Conservation (phyloP, 257 asterid species). For the Jacaranda mimosifolia region DNA sequence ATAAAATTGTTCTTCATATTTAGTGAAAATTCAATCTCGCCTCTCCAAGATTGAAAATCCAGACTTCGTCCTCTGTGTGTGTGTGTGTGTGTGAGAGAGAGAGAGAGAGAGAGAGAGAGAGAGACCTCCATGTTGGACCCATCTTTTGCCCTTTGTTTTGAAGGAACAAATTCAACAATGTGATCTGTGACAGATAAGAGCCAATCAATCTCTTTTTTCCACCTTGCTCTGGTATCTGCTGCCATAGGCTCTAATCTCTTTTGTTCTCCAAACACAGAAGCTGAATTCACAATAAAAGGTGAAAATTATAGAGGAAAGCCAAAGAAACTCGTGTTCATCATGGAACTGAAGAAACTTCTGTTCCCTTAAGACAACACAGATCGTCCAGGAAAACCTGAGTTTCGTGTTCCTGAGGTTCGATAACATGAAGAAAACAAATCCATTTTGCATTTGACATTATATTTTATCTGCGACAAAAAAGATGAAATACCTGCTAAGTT, state of each 20-base stretch:
- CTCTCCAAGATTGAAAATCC: no score
- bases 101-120: constrained; percentile 32
- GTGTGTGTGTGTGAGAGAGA: neutral
- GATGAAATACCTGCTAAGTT: constrained; percentile 75
- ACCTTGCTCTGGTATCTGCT: constrained; percentile 70
- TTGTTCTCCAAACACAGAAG: constrained; percentile 92
- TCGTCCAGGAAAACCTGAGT: no score
- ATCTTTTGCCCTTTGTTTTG: constrained; percentile 74
- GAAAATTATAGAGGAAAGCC: neutral
- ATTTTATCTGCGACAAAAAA: neutral
- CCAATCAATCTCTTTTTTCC: constrained; percentile 96
- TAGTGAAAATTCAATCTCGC: no score
- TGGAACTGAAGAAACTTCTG: neutral
- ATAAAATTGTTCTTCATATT: no score
- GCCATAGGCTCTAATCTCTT: constrained; percentile 91
- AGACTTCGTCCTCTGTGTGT: neutral
- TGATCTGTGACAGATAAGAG: constrained; percentile 89
- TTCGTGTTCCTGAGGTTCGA: no score
- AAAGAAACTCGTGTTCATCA: neutral
- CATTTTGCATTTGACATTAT: neutral
- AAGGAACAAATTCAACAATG: constrained; percentile 90
- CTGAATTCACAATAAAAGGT: constrained; percentile 45
- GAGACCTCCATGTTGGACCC: constrained; percentile 80
- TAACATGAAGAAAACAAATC: no score
- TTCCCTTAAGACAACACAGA: no score